Conservation (phyloP, 352 stramenopile genomes). For the Phytophthora citrophthora region DNA sequence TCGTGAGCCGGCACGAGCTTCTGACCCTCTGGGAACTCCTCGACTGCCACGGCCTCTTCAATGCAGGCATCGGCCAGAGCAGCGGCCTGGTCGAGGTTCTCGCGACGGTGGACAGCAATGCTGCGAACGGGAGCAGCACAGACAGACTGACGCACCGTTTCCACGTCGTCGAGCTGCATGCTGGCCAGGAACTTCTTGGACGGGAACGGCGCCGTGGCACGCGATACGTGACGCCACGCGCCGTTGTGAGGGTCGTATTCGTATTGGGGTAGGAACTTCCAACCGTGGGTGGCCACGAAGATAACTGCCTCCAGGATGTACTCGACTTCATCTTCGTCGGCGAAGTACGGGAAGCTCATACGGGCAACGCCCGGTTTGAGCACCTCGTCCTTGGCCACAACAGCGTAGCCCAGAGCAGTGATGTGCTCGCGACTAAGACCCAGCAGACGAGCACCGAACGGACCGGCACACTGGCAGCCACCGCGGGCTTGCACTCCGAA, state of each 20-base stretch:
- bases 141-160: constrained; percentile 27
- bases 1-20: constrained; percentile 34
- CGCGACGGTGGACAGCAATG: constrained; percentile 31
- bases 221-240: constrained; percentile 84
- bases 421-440: constrained; percentile 84
- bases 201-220: constrained; percentile 17
- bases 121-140: constrained; percentile 20
- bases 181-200: constrained; percentile 32
- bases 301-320: constrained; percentile 94
- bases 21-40: constrained; percentile 19
- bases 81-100: constrained; percentile 35
- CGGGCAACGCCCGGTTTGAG: constrained; percentile 95
- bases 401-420: constrained; percentile 77
- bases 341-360: constrained; percentile 93
- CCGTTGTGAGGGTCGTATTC: constrained; percentile 94
- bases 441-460: constrained; percentile 93
- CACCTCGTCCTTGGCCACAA: constrained; percentile 93
- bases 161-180: constrained; percentile 38
- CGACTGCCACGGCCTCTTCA: constrained; percentile 16
- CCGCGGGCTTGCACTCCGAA: constrained; percentile 93
- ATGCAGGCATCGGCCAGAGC: constrained; percentile 32
- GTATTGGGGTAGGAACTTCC: constrained; percentile 95
- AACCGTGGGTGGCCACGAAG: constrained; percentile 94
- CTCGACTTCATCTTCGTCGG: constrained; percentile 84
- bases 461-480: constrained; percentile 89